A percentile compares a stretch with the other conserved stretches of the same genome.
phyloP scores from a whole-genome alignment of 2,329 filamentous ascomycete genomes.

The Pseudocercospora pini-densiflorae region DNA sequence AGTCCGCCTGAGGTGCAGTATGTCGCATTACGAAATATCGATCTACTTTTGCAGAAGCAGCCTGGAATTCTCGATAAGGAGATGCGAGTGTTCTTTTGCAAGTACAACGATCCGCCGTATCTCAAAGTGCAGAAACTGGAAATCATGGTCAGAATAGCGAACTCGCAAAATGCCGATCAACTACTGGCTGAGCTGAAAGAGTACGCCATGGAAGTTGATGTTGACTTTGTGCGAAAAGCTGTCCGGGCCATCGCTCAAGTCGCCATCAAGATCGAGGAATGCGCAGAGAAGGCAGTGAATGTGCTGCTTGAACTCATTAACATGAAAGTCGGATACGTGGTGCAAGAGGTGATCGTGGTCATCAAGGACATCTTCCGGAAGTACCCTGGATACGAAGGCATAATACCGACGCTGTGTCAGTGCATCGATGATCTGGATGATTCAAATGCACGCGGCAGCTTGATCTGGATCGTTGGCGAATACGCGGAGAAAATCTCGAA shows the following conservation, averaged over 20 bases:
- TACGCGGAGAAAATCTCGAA: slow-evolving; percentile 99
- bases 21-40: slow-evolving; percentile 93
- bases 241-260: slow-evolving; percentile 97
- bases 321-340: slow-evolving; percentile 98
- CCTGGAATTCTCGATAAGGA: slow-evolving; percentile 97
- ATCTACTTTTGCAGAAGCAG: slow-evolving; percentile 92
- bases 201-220: slow-evolving; percentile 96
- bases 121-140: slow-evolving; percentile 97
- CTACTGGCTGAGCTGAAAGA: slow-evolving; percentile 93
- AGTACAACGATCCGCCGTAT: slow-evolving; percentile 98
- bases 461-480: slow-evolving; percentile 99
- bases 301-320: slow-evolving; percentile 91
- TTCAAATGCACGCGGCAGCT: slow-evolving; percentile 82
- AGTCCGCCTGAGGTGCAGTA: slow-evolving; percentile 98
- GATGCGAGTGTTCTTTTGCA: slow-evolving; percentile 98
- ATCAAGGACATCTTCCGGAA: slow-evolving; percentile 99
- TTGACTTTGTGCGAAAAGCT: slow-evolving; percentile 95
- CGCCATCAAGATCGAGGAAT: slow-evolving; percentile 96
- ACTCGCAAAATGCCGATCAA: slow-evolving; percentile 95
- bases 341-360: slow-evolving; percentile 97
- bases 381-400: slow-evolving; percentile 96
- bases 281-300: slow-evolving; percentile 94
- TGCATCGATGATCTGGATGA: slow-evolving; percentile 98
- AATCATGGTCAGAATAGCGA: slow-evolving; percentile 99
- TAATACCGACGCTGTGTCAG: slow-evolving; percentile 94